phyloP scores from a whole-genome alignment of 257 asterid genomes.

The Pogostemon cablin region DNA sequence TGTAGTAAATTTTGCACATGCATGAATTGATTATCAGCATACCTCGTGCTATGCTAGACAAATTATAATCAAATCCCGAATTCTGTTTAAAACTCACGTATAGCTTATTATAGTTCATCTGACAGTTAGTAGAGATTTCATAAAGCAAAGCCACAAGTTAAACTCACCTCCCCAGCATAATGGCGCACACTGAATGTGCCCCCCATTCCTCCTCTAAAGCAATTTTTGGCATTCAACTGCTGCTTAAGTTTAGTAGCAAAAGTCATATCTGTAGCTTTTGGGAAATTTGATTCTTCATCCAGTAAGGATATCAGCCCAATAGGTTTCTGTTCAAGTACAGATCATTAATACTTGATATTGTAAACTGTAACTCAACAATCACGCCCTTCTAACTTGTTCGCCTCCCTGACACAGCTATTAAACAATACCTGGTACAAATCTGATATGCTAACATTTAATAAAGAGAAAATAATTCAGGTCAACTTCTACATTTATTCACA shows the following conservation, averaged over 20 bases:
- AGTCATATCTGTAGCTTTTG: constrained; percentile 72
- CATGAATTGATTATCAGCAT: background rate
- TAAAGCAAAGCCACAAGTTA: constrained; percentile 22
- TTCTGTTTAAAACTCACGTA: constrained; percentile 2
- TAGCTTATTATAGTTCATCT: background rate
- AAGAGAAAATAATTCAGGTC: constrained; percentile 10
- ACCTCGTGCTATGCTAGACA: background rate
- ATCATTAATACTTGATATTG: constrained; percentile 25
- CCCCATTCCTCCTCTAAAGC: constrained; percentile 72
- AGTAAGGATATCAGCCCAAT: constrained; percentile 78
- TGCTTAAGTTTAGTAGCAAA: constrained; percentile 76
- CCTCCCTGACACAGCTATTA: constrained; percentile 4
- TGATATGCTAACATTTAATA: constrained; percentile 1
- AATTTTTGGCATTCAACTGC: constrained; percentile 60
- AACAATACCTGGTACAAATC: background rate
- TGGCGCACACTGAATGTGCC: constrained; percentile 66
- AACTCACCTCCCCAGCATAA: constrained; percentile 85
- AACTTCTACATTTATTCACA: background rate
- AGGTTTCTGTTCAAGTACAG: constrained; percentile 62
- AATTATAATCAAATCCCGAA: background rate
- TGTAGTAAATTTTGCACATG: background rate
- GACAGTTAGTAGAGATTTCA: constrained; percentile 27
- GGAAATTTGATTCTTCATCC: constrained; percentile 87
- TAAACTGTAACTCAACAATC: constrained; percentile 19
- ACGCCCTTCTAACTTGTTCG: constrained; percentile 1